These are phyloP conservation scores for Endothia cerciana DNA, from an alignment of 2,329 filamentous ascomycete genomes.

Conservation along the genomic window DNA sequence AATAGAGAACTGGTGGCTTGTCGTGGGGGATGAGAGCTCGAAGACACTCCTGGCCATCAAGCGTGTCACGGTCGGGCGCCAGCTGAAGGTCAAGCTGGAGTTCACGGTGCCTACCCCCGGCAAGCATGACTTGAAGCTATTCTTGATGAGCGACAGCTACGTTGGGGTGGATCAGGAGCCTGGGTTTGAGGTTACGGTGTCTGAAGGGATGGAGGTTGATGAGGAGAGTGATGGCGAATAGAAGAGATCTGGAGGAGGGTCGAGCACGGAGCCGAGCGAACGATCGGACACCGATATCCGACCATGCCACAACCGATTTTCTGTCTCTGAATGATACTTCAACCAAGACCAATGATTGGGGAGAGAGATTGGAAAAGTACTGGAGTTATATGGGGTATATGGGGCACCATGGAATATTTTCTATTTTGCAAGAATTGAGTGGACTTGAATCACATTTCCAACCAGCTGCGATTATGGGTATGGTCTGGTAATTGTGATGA, in stretches of 20 bases:
- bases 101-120: slow-evolving; percentile 85
- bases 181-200: slow-evolving; percentile 80
- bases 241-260: neutral
- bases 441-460: neutral
- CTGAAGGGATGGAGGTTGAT: slow-evolving; percentile 94
- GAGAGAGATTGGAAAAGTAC: neutral
- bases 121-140: slow-evolving; percentile 85
- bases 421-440: neutral
- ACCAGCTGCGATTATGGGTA: neutral
- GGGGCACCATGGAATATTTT: slow-evolving; percentile 10
- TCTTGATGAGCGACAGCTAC: slow-evolving; percentile 97
- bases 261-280: slow-evolving; percentile 1
- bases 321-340: neutral
- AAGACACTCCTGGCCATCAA: slow-evolving; percentile 92
- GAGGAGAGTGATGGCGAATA: slow-evolving; percentile 66
- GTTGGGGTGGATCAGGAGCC: slow-evolving; percentile 96
- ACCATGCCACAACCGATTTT: neutral
- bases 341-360: neutral
- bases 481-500: slow-evolving; percentile 1
- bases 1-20: slow-evolving; percentile 98
- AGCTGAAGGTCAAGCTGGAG: slow-evolving; percentile 80
- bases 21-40: slow-evolving; percentile 89
- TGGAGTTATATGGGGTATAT: slow-evolving; percentile 8
- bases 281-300: slow-evolving; percentile 6
- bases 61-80: slow-evolving; percentile 81